Evolutionary conservation across 2,329 filamentous ascomycete species (phyloP), one percentile per base, ranked within the genome.

Genomic region (Hypomyces rosellus): DNA sequence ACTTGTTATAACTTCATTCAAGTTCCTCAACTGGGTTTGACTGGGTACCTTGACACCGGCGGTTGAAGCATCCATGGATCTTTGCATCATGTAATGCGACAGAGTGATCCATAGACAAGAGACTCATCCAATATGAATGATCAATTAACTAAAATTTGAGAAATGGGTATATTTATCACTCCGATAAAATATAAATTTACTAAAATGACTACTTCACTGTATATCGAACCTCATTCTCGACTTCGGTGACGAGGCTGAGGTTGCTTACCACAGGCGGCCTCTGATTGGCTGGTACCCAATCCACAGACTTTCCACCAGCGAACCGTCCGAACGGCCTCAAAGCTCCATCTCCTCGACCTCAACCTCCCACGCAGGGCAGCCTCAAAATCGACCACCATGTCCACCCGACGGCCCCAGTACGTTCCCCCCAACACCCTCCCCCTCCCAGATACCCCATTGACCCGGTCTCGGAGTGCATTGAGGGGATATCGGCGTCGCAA

Each of bases 361-460:
- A 36, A 57, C 57, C 56, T 59, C 56, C 56, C 52, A 60, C 55
- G 54, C 52, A 54, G 56, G 59, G 56, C 61, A 59, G 58, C 61
- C 51, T 56, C 58, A 57, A 61, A 48, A 60, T 53, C 61, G 57
- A 55, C 56, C 62, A 71, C 50, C 55, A 74, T 74, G 71, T 61
- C 71, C 59, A 61, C 65, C 56, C 69, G 71, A 69, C 63, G 68
- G 62, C 53, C 71, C 55, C 63, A 71, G 71, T 74, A 69, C 49
- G 71, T 70, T 70, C 34, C 7, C 45, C n/a, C 18, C 2, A 49
- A n/a, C 30, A 3, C 14, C 25, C 16, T 14, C 14, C 4, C 4
- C n/a, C 14, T n/a, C 8, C 14, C 9, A 22, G 7, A 22, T 30
- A 12, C 16, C 5, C 34, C 14, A 50, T 52, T 52, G 50, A 38